Percentiles rank a stretch among this genome's conserved stretches.
Evolutionary conservation across 2,329 filamentous ascomycete genomes (phyloP).

Genomic region (Talaromyces sp.): DNA sequence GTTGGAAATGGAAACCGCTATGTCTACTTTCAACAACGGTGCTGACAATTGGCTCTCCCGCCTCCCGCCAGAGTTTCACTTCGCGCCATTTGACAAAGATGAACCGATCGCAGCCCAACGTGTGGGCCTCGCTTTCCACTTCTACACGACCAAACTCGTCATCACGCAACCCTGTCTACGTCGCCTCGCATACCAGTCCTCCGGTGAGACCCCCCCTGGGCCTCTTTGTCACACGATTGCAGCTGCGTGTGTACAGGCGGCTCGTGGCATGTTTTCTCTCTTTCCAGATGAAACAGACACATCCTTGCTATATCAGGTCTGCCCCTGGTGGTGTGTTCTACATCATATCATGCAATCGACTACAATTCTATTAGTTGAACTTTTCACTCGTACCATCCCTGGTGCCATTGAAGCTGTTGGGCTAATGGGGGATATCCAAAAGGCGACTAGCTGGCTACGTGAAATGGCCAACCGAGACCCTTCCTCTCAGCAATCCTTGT

Average conservation of each 20-base stretch:
- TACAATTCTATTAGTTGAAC: constrained; percentile 42
- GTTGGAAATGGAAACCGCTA: constrained; percentile 40
- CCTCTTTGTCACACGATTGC: constrained; percentile 39
- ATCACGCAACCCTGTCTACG: constrained; percentile 49
- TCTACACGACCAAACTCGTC: constrained; percentile 47
- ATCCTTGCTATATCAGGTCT: constrained; percentile 33
- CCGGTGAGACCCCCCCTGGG: constrained; percentile 15
- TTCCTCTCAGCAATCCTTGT: constrained; percentile 39
- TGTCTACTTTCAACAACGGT: constrained; percentile 37
- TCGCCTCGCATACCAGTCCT: constrained; percentile 34
- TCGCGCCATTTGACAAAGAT: constrained; percentile 29
- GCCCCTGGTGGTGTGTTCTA: constrained; percentile 46
- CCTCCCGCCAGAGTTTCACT: constrained; percentile 42
- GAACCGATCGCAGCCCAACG: constrained; percentile 36
- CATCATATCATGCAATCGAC: constrained; percentile 46
- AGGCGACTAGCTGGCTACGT: constrained; percentile 40
- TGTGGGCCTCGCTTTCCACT: constrained; percentile 43
- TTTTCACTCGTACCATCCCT: constrained; percentile 36
- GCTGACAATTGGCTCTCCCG: constrained; percentile 43
- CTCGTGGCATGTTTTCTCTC: constrained; percentile 36
- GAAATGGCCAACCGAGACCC: constrained; percentile 38
- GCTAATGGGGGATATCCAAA: constrained; percentile 35
- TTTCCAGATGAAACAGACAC: constrained; percentile 39
- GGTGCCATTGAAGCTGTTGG: constrained; percentile 31
- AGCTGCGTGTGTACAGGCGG: constrained; percentile 39